Evolutionary conservation across 1,139 yeast genomes (phyloP).

Genomic region (Sugiyamaella neomexicana): DNA sequence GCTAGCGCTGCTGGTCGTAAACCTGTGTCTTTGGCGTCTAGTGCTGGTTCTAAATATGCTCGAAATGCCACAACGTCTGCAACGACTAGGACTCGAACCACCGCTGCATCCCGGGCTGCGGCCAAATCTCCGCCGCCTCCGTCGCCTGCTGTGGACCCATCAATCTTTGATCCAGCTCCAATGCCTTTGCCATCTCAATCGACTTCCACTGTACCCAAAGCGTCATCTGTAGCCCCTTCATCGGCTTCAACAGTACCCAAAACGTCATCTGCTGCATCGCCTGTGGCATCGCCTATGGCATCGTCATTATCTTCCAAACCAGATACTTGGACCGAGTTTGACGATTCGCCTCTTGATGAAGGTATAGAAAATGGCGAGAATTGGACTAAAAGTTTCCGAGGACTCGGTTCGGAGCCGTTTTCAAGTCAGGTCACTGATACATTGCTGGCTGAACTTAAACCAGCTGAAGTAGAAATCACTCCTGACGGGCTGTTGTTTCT

Average conservation of each 20-base stretch:
- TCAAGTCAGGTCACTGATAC: constrained; percentile 57
- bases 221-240: not conserved
- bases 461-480: constrained; percentile 82
- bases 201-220: not conserved
- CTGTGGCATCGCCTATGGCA: not conserved
- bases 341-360: constrained; percentile 20
- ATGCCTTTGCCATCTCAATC: not conserved
- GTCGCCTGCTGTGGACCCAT: constrained; percentile 4
- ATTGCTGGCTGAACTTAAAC: constrained; percentile 58
- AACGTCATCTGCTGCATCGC: not conserved
- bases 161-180: constrained; percentile 7
- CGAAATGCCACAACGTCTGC: constrained; percentile 5
- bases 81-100: not conserved
- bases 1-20: not conserved
- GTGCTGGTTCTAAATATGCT: constrained; percentile 1
- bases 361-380: constrained; percentile 27
- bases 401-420: constrained; percentile 78
- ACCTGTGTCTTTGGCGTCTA: not conserved
- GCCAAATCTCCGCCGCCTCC: constrained; percentile 3
- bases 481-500: constrained; percentile 91
- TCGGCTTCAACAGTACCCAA: not conserved
- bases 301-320: not conserved
- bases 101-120: constrained; percentile 1
- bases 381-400: constrained; percentile 44
- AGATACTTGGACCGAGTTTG: constrained; percentile 13